phyloP scores from a whole-genome alignment of 1,284 basidiomycete genomes.

The Melanopsichium pennsylvanicum region DNA sequence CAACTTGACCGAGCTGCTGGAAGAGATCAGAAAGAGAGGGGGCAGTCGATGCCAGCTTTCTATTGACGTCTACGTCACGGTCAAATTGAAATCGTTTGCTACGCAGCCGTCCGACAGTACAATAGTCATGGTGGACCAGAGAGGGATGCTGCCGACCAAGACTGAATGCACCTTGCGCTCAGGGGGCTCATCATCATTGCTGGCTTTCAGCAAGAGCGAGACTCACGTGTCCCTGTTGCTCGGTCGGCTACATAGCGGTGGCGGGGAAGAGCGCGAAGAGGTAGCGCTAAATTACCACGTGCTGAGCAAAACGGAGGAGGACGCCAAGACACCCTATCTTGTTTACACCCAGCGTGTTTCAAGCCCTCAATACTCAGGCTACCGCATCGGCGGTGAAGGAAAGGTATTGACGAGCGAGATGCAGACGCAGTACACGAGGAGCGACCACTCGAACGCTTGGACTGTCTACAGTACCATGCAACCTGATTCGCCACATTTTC shows the following conservation, averaged over 20 bases:
- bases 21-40: not conserved
- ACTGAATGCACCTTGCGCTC: conserved; percentile 1
- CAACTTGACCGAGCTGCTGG: conserved; percentile 9
- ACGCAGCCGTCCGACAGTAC: not conserved
- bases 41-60: conserved; percentile 8
- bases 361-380: conserved; percentile 2
- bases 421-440: not conserved
- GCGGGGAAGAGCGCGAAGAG: not conserved
- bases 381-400: not conserved
- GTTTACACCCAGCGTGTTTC: not conserved
- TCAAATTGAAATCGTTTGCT: not conserved
- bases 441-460: not conserved
- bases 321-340: not conserved
- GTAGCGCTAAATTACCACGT: not conserved
- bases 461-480: not conserved
- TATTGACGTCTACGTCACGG: conserved; percentile 21
- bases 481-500: not conserved
- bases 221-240: not conserved
- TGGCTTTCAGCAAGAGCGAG: not conserved
- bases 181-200: not conserved
- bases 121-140: not conserved
- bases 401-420: not conserved
- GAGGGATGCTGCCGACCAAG: not conserved
- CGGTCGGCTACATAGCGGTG: not conserved
- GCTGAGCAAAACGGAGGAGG: not conserved